Base-by-base conservation (phyloP, 192 early-diverging fungal species). In the Jimgerdemannia lactiflua region DNA sequence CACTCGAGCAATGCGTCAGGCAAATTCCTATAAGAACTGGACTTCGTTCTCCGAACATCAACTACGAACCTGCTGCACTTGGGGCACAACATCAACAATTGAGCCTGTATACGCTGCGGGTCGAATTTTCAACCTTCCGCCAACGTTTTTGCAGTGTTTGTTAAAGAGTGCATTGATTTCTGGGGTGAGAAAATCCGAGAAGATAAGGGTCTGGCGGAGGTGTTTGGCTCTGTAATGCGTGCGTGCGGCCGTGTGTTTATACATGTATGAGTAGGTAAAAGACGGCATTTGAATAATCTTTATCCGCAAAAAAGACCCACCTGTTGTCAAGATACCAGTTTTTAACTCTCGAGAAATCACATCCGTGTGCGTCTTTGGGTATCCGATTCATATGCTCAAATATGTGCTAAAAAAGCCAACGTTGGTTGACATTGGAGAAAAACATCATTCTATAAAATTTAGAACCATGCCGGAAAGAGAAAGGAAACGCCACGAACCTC, bases 321-420 rank as follows among this genome's bases (percentile, higher is more conserved):
- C 83, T 89, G 20, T 94, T 94, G 67, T 98, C 98, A 18, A 99
- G 83, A 70, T 88, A 92, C 90, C 94, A 97, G 67, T 86, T 87
- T 65, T 92, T 90, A 49, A 97, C 89, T 19, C 98, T 88, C 3
- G 96, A 97, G 85, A 99, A 98, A 78, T 99, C 96, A 80, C 95
- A 97, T 40, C 91, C 96, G 70, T 97, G 96, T n/a, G 93, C 83
- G 75, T 94, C 87, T 74, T 95, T 96, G 3, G 98, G 97, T 11
- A 92, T 97, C 59, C 86, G 71, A 78, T 99, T 98, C 80, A 97
- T 72, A 74, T 95, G 87, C 14, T 93, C 82, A 73, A 97, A 94
- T 4, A 98, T 80, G 70, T 94, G 91, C 86, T 93, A 81, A 71
- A 1, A 4, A 70, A 68, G 39, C 18, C n/a, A 29, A 8, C 59